A percentile compares a stretch with the other conserved stretches of the same genome.
Conservation (phyloP, 306 rosid species). For the Corylus heterophylla region DNA sequence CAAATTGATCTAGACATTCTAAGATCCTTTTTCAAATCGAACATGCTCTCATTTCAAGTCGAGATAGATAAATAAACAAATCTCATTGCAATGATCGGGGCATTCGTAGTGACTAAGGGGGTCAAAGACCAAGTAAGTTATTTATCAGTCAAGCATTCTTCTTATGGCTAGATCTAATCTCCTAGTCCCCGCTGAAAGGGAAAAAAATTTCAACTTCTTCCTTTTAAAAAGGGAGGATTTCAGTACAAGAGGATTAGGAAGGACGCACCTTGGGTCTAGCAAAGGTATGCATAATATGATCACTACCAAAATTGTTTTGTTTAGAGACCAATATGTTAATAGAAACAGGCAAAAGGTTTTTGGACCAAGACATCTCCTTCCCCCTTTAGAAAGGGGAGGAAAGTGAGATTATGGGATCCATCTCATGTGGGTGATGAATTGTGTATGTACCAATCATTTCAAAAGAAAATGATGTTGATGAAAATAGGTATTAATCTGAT, state of each 20-base stretch:
- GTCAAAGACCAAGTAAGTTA: no score
- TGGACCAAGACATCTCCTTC: neutral
- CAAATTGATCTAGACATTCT: no score
- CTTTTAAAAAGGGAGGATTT: neutral
- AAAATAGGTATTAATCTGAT: neutral
- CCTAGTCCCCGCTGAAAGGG: no score
- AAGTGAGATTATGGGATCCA: neutral
- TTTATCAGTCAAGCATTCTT: no score
- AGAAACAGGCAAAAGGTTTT: neutral
- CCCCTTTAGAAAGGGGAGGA: neutral
- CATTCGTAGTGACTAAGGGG: no score
- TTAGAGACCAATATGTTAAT: neutral
- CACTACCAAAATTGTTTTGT: neutral
- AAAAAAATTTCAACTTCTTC: neutral
- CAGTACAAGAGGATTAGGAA: neutral
- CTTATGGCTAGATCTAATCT: no score
- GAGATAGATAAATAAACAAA: no score
- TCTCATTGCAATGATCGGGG: no score
- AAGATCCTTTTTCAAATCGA: no score
- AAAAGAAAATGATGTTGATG: neutral
- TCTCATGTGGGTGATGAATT: neutral
- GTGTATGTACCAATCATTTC: neutral
- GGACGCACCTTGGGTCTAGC: no score
- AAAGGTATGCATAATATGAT: neutral
- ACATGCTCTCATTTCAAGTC: no score